Evolutionary conservation across 257 asterid species (phyloP), one percentile per base, ranked within the genome.

Genomic region (Coffea canephora): DNA sequence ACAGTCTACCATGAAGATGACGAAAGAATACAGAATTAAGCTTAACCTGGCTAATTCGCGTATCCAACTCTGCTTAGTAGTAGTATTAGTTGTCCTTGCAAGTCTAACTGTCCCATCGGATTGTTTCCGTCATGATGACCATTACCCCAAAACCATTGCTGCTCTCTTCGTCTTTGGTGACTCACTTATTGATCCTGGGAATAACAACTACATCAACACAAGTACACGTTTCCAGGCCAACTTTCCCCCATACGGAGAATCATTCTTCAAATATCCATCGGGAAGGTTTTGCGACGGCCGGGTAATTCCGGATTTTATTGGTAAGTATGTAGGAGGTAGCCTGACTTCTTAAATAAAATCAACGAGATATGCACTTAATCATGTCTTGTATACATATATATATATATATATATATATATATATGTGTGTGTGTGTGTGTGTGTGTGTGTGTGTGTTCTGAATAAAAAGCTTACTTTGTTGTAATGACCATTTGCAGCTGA

Each of bases 261-360:
- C 43, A 2, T 39, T 39, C 43, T 39, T 39, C 43, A 39, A 39
- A 39, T 50, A 49, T 69, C 92, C 97, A 59, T 90, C 94, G 62
- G 95, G 97, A 16, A 84, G 97, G 82, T 91, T 91, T 74, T 91
- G 92, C 36, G 89, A 91, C 41, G 95, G 95, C 75, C 97, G 97
- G 6, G 10, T 90, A 55, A 86, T 90, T 75, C 73, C 90, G 5
- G 94, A 89, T 68, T 89, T 90, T 77, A 85, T 90, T 5, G 91
- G 96, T 91, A 76, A 39, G 43, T 39, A 39, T 39, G 43, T 39
- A 39, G 2, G 43, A 39, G 43, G 43, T 39, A 31, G 34, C 34
- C 34, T 31, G 34, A 31, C 34, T 31, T 31, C 34, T 31, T 31
- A 31, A 31, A 31, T 31, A 31, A 31, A 31, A 31, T 31, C 34